Evolutionary conservation across 192 early-diverging fungal species (phyloP), one percentile per base, ranked within the genome.

Genomic region (Kickxella alabastrina): DNA sequence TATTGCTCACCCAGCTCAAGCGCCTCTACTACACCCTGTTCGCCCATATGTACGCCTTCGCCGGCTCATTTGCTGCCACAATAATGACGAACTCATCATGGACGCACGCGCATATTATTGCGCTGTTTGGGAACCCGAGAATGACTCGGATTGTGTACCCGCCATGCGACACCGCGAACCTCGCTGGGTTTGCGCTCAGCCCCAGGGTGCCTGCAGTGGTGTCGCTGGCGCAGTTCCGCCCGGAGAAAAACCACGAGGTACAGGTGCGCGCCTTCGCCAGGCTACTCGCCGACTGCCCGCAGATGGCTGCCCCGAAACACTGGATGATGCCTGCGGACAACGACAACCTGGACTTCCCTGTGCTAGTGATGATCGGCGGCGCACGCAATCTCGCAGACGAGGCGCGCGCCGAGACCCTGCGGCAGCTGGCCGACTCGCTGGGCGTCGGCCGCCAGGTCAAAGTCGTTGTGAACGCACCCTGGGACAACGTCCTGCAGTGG

Each of bases 41-140:
- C 54, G 88, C 92, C 6, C 26, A 64, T 1, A 19, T 87, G 6
- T 99, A 99, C 70, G 80, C 84, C 0, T 65, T 79, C 6, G 81
- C 82, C 32, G 97, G 97, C 3, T 79, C 82, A 13, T 92, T 77
- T 58, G 84, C 91, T 0, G 80, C 90, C 59, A 72, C 83, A 2
- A 84, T 94, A 1, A 89, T 97, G 88, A 87, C 87, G n/a, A 97
- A 99, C 72, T 98, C 95, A 9, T 82, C 88, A 1, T 99, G 97
- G 97, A 99, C 97, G 14, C 80, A 85, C 32, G 79, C 62, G 34
- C 97, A 99, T 54, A 91, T 99, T 41, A 85, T 90, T 52, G 44
- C 75, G n/a, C 61, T 98, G 7, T 99, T 92, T 85, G 59, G 67
- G 0, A 79, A 80, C 10, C 77, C 87, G 9, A 35, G 46, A 0